These are phyloP conservation scores for Goniomonas avonlea DNA, from an alignment of 78 protist genomes.

Conservation along the genomic window DNA sequence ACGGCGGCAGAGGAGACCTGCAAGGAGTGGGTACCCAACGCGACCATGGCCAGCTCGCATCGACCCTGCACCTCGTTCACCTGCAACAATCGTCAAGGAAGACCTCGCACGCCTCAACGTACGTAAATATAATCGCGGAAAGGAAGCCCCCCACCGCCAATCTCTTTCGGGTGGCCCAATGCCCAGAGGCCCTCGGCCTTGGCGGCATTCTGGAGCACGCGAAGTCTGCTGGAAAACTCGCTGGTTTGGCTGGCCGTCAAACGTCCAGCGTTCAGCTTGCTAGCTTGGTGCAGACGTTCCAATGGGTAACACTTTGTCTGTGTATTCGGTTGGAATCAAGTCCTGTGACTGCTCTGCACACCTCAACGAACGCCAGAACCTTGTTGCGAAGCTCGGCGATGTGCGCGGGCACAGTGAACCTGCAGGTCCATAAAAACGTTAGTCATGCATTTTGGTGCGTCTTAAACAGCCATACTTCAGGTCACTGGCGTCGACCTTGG, in stretches of 20 bases:
- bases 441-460: too few species aligned
- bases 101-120: too few species aligned
- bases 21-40: conserved; percentile 3
- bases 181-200: conserved; percentile 14
- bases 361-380: not conserved
- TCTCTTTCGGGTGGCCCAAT: not conserved
- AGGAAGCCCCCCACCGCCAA: not conserved
- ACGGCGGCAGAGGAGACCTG: too few species aligned
- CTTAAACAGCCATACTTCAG: too few species aligned
- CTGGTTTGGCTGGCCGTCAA: not conserved
- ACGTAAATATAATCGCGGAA: conserved; percentile 11
- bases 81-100: too few species aligned
- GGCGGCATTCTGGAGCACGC: not conserved
- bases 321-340: too few species aligned
- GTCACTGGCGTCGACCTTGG: too few species aligned
- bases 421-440: too few species aligned
- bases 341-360: too few species aligned
- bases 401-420: not conserved
- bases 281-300: not conserved
- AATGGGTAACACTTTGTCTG: not conserved
- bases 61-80: conserved; percentile 4
- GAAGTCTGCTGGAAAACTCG: not conserved
- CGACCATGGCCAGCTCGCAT: not conserved
- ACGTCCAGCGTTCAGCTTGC: not conserved
- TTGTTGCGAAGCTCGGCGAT: not conserved